Conservation (phyloP, 2,329 filamentous ascomycete genomes). For the Neonectria coccinea region DNA sequence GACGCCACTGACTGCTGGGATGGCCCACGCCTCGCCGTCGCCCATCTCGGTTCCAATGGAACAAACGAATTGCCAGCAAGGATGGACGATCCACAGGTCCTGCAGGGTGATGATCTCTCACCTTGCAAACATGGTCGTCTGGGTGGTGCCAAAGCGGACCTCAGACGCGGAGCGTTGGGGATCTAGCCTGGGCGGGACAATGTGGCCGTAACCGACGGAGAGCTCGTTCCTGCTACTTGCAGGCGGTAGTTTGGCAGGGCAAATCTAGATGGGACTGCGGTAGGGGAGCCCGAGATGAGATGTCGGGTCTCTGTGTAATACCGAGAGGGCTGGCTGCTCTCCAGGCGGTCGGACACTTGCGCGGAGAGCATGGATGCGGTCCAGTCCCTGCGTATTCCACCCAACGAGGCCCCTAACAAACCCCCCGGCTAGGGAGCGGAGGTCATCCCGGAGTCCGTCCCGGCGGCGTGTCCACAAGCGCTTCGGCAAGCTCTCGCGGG, state of each 20-base stretch:
- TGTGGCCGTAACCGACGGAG: not conserved
- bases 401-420: not conserved
- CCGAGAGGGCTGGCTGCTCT: not conserved
- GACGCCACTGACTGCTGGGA: conserved; percentile 5
- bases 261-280: conserved; percentile 30
- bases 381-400: not conserved
- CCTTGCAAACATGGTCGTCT: conserved; percentile 17
- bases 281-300: not conserved
- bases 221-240: not conserved
- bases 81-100: conserved; percentile 12
- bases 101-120: conserved; percentile 22
- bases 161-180: conserved; percentile 33
- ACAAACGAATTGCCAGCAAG: conserved; percentile 17
- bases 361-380: not conserved
- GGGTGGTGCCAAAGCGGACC: conserved; percentile 28
- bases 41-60: conserved; percentile 20
- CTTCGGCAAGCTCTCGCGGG: not conserved
- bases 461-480: not conserved
- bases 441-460: not conserved
- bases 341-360: no score
- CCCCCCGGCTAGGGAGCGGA: conserved; percentile 3
- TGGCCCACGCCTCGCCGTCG: conserved; percentile 14
- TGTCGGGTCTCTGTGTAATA: not conserved
- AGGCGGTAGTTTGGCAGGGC: conserved; percentile 15
- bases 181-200: conserved; percentile 16